Evolutionary conservation across 495 filamentous ascomycete genomes (phyloP).

Genomic region (Tuber indicum): DNA sequence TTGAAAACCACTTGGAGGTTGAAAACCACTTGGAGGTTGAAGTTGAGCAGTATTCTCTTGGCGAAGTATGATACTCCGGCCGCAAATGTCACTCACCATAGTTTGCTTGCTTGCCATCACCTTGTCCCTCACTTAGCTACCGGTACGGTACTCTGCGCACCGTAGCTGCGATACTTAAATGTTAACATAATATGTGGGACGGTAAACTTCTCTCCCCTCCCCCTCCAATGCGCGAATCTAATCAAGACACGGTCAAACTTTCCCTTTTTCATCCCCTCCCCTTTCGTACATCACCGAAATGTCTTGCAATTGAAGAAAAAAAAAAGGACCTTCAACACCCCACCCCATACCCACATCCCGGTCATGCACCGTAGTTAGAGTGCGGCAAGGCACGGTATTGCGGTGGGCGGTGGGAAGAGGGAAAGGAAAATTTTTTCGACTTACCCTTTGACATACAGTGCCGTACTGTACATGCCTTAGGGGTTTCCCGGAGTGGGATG

Average conservation of each 20-base stretch:
- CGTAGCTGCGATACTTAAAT: not conserved
- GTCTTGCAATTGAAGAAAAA: not conserved
- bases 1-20: not conserved
- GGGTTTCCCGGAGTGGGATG: conserved; percentile 1
- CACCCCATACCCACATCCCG: not conserved
- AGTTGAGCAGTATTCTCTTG: not conserved
- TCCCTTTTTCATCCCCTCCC: not conserved
- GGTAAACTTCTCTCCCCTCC: not conserved
- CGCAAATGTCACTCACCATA: not conserved
- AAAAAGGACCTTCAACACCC: not conserved
- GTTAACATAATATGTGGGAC: not conserved
- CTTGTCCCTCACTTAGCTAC: too few relatives aligned
- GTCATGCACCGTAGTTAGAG: not conserved
- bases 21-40: too few relatives aligned
- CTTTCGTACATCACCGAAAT: not conserved
- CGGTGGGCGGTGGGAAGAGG: not conserved
- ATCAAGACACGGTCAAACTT: not conserved
- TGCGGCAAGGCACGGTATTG: not conserved
- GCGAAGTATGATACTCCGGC: not conserved
- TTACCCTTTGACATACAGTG: not conserved
- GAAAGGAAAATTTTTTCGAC: not conserved
- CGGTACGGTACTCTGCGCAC: too few relatives aligned
- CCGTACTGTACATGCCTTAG: not conserved
- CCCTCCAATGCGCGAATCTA: not conserved
- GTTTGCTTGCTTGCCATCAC: too few relatives aligned